Conservation (phyloP, 257 asterid species). For the Penstemon barbatus region DNA sequence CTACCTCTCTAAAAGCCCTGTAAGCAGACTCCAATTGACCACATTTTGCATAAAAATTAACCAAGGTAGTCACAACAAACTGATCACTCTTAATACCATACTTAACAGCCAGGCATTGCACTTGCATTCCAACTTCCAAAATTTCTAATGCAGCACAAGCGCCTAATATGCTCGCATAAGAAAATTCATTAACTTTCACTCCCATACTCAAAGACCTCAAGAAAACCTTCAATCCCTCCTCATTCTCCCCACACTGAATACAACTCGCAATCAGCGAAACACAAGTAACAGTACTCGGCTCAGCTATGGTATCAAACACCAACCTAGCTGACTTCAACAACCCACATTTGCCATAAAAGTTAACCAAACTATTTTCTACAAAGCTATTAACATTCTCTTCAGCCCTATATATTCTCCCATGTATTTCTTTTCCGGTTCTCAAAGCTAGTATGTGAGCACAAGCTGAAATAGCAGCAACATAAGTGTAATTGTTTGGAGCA, state of each 20-base stretch:
- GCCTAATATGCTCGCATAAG: constrained; percentile 54
- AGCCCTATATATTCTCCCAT: constrained; percentile 49
- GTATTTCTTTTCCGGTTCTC: constrained; percentile 67
- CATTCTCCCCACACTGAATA: constrained; percentile 55
- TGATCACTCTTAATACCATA: constrained; percentile 55
- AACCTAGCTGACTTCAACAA: constrained; percentile 51
- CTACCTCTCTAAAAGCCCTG: constrained; percentile 52
- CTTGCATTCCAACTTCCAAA: constrained; percentile 57
- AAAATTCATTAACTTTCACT: constrained; percentile 57
- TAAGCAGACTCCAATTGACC: constrained; percentile 54
- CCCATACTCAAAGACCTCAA: constrained; percentile 50
- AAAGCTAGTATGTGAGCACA: constrained; percentile 48
- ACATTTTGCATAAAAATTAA: constrained; percentile 75
- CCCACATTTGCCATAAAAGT: constrained; percentile 80
- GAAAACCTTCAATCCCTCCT: constrained; percentile 59
- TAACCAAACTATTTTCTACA: constrained; percentile 59
- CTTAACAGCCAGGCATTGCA: constrained; percentile 58
- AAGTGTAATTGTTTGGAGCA: constrained; percentile 59
- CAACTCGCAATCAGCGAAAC: constrained; percentile 61
- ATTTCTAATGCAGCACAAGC: constrained; percentile 60
- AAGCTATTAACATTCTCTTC: constrained; percentile 36
- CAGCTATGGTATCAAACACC: constrained; percentile 56
- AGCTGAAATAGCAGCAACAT: constrained; percentile 64
- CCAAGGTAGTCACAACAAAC: constrained; percentile 58
- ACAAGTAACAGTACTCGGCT: constrained; percentile 59